Evolutionary conservation across 139 green algal species (phyloP).

Genomic region (Eudorina sp.): DNA sequence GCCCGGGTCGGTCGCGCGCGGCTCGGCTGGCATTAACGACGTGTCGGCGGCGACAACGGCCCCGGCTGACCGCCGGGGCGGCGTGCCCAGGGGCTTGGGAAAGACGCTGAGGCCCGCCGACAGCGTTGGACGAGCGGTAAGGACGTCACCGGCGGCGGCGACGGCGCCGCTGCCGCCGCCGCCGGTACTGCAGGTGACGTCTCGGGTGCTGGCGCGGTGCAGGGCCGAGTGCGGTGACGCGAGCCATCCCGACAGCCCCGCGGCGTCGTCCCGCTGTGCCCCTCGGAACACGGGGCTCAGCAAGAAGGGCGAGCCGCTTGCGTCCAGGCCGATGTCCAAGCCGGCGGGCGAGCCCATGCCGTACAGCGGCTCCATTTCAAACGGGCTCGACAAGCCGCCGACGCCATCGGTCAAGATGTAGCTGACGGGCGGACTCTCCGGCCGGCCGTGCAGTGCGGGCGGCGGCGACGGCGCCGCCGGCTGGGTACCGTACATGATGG

Average conservation of each 20-base stretch:
- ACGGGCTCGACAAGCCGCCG: background rate
- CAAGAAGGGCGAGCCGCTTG: background rate
- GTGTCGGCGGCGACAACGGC: too few species aligned
- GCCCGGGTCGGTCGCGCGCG: too few species aligned
- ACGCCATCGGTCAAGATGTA: background rate
- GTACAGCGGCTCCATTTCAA: background rate
- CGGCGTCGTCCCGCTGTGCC: background rate
- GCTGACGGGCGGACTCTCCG: background rate
- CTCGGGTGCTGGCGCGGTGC: background rate
- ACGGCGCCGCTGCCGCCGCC: background rate
- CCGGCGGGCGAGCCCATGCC: background rate
- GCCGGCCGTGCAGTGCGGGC: background rate
- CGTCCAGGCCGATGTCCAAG: background rate
- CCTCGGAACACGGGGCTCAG: conserved; percentile 6
- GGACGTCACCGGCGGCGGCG: too few species aligned
- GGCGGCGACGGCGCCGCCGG: background rate
- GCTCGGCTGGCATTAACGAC: too few species aligned
- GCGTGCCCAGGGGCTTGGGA: too few species aligned
- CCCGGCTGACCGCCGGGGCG: too few species aligned
- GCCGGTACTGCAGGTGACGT: background rate
- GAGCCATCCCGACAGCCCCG: conserved; percentile 5
- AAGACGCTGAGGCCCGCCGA: background rate
- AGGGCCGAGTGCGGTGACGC: background rate
- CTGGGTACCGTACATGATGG: background rate
- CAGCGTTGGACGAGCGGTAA: background rate